Percentiles rank a stretch among this genome's conserved stretches.
Evolutionary conservation across 768 basidiomycete genomes (phyloP).

Genomic region (Tylopilus plumbeoviolaceoides): DNA sequence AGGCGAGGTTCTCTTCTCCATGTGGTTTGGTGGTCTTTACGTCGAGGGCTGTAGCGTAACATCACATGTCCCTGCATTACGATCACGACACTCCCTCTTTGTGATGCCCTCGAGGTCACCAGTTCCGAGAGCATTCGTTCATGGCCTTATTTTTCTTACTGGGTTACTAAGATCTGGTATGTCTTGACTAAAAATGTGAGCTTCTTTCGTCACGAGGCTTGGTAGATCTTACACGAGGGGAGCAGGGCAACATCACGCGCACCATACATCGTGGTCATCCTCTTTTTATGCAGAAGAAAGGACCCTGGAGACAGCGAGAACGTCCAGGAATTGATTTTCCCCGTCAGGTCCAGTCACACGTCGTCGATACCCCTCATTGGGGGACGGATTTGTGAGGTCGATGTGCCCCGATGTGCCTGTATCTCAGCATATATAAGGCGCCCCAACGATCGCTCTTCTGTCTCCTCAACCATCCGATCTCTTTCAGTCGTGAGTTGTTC

Average conservation of each 20-base stretch:
- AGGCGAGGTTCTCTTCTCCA: no score
- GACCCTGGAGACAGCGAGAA: not conserved
- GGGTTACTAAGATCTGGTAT: not conserved
- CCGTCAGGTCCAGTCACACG: not conserved
- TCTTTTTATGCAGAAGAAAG: not conserved
- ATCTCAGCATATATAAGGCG: conserved; percentile 2
- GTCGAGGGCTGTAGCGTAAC: not conserved
- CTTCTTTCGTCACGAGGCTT: not conserved
- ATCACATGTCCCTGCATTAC: not conserved
- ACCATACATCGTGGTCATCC: not conserved
- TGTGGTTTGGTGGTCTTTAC: not conserved
- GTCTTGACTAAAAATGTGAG: not conserved
- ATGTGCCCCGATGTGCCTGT: not conserved
- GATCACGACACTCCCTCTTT: no score
- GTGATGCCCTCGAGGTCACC: no score
- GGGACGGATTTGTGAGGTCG: not conserved
- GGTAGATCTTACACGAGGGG: not conserved
- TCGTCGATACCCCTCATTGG: not conserved
- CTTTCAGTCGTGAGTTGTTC: conserved; percentile 1
- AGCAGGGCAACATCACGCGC: not conserved
- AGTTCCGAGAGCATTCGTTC: not conserved
- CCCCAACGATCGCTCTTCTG: not conserved
- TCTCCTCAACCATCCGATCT: not conserved
- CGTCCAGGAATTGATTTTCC: not conserved
- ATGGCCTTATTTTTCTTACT: not conserved